phyloP scores from a whole-genome alignment of 2,329 filamentous ascomycete species.

The Penicillium sumatraense region DNA sequence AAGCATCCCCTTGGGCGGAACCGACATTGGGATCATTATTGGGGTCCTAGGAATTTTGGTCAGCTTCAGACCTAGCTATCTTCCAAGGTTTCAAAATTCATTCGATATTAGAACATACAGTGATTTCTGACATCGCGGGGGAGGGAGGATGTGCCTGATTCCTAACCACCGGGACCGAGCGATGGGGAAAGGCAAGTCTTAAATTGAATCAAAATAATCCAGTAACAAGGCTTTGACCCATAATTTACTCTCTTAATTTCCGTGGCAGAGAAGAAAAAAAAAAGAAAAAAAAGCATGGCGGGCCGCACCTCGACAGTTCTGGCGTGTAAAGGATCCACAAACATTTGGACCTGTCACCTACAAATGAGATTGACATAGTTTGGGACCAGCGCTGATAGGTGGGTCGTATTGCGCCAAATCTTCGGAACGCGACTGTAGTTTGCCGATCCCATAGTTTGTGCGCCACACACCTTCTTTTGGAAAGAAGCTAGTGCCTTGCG shows the following conservation, averaged over 20 bases:
- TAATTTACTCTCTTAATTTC: constrained; percentile 9
- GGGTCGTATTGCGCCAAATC: constrained; percentile 16
- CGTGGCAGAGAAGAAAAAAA: constrained; percentile 10
- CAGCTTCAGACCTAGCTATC: neutral
- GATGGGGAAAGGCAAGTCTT: constrained; percentile 3
- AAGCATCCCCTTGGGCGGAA: constrained; percentile 45
- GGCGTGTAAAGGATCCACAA: constrained; percentile 10
- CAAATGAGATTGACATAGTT: constrained; percentile 13
- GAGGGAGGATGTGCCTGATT: neutral
- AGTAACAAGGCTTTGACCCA: constrained; percentile 5
- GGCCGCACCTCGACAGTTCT: constrained; percentile 17
- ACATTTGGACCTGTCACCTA: constrained; percentile 35
- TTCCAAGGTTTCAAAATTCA: neutral
- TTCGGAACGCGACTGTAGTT: constrained; percentile 20
- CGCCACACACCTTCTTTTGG: constrained; percentile 8
- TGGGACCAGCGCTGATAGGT: constrained; percentile 20
- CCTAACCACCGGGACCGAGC: neutral
- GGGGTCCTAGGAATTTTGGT: constrained; percentile 33
- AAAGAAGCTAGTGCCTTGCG: neutral
- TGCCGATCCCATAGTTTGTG: constrained; percentile 26
- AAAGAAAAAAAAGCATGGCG: constrained; percentile 13
- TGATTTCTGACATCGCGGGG: constrained; percentile 19
- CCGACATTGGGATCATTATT: constrained; percentile 48
- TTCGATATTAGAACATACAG: constrained; percentile 11
- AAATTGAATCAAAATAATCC: neutral